Percentiles rank a stretch among this genome's conserved stretches.
Evolutionary conservation across 805 yeast genomes (phyloP).

Genomic region (Wickerhamiella dianesei): DNA sequence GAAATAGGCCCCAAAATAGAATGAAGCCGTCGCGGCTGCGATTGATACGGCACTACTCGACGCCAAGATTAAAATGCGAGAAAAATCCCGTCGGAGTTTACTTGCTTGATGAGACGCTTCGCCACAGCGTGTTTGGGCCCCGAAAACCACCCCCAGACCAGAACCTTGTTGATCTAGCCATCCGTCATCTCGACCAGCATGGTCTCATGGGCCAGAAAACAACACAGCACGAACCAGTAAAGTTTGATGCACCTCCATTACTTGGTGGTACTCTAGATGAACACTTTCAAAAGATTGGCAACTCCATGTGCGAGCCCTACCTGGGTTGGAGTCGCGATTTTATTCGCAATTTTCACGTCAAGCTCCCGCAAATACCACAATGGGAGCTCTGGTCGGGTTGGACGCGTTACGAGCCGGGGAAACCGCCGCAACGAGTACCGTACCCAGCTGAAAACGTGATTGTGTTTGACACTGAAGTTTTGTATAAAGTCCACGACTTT

Average conservation of each 20-base stretch:
- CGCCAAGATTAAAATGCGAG: not conserved
- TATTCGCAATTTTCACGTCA: slow-evolving; percentile 14
- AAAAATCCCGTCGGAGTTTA: slow-evolving; percentile 25
- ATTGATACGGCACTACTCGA: not conserved
- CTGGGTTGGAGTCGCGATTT: slow-evolving; percentile 37
- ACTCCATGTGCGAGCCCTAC: slow-evolving; percentile 46
- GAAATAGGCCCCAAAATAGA: not conserved
- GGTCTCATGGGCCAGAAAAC: slow-evolving; percentile 15
- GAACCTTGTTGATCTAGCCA: slow-evolving; percentile 6
- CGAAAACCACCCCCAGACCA: not conserved
- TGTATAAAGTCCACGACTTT: slow-evolving; percentile 60
- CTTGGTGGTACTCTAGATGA: slow-evolving; percentile 66
- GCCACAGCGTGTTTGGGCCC: slow-evolving; percentile 9
- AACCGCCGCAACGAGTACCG: slow-evolving; percentile 41
- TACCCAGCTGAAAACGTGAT: slow-evolving; percentile 60
- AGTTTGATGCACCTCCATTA: slow-evolving; percentile 44
- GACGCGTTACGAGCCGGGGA: slow-evolving; percentile 45
- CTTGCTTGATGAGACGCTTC: slow-evolving; percentile 17
- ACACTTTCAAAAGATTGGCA: slow-evolving; percentile 64
- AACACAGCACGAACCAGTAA: slow-evolving; percentile 6
- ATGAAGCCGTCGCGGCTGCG: not conserved
- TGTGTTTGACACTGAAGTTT: slow-evolving; percentile 80
- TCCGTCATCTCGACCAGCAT: slow-evolving; percentile 11
- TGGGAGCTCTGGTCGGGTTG: slow-evolving; percentile 67
- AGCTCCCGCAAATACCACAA: slow-evolving; percentile 6